These are phyloP conservation scores for Papiliotrema nemorosa DNA, from an alignment of 1,284 basidiomycete species.

Conservation along the genomic window DNA sequence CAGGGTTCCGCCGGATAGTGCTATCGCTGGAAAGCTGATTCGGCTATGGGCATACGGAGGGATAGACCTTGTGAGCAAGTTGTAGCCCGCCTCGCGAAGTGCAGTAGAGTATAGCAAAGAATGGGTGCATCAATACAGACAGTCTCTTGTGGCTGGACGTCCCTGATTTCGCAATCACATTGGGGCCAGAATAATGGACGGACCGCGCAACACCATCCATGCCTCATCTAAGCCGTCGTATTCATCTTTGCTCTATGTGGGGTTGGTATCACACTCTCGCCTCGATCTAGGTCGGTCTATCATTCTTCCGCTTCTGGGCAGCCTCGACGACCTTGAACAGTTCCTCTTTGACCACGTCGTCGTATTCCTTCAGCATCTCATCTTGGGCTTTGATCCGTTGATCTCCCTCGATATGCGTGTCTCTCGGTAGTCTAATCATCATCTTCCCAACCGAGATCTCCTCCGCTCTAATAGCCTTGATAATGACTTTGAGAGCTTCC, in stretches of 20 bases:
- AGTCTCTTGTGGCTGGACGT: no score
- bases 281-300: no score
- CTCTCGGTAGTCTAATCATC: slow-evolving; percentile 11
- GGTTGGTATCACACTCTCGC: no score
- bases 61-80: slow-evolving; percentile 36
- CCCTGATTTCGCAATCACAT: no score
- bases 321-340: background rate
- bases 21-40: slow-evolving; percentile 68
- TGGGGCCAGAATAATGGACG: no score
- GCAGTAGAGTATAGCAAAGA: no score
- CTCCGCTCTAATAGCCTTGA: slow-evolving; percentile 10
- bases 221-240: no score
- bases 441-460: slow-evolving; percentile 11
- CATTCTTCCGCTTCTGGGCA: no score
- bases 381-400: slow-evolving; percentile 6
- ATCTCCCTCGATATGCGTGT: slow-evolving; percentile 10
- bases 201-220: no score
- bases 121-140: no score
- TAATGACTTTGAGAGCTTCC: slow-evolving; percentile 8
- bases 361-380: slow-evolving; percentile 4
- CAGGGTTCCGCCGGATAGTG: slow-evolving; percentile 63
- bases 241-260: no score
- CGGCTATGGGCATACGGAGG: slow-evolving; percentile 61
- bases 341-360: background rate
- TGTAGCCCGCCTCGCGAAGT: no score